Evolutionary conservation across 371 early-diverging fungal species (phyloP), one percentile per base, ranked within the genome.

Genomic region (Circinella umbellata): DNA sequence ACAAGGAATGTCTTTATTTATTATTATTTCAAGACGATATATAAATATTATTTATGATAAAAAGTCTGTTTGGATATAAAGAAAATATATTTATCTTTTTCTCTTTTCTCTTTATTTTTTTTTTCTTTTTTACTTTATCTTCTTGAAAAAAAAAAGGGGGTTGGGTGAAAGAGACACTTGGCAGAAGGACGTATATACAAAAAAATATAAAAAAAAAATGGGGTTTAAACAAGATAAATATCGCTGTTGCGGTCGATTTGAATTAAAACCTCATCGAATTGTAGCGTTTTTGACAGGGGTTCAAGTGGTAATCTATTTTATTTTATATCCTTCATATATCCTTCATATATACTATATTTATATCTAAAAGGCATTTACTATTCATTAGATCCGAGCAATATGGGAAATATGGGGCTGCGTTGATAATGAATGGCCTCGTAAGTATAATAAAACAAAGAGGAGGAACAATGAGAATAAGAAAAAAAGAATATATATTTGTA

Each of bases 371-470:
- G 38, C 35, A 14, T 35, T 9, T 39, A 9, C 13, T 27, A 47
- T 68, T 35, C 20, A 49, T 18, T 35, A 75, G 75, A 51, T 75
- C 57, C 49, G 75, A 49, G 75, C 71, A 39, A 39, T 75, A 10
- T 75, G 75, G 75, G 71, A 75, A 48, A 55, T 71, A 14, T 75
- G 75, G 75, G 69, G 64, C 37, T 75, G 71, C 27, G 27, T 75
- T 63, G 75, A 75, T 54, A 71, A 69, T 55, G 55, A 69, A 39
- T 69, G 71, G 65, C 69, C 75, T 48, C 47, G 75, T 71, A 75
- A 71, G 62, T 39, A n/a, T 51, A 63, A 35, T 57, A 10, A 53
- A 14, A 59, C 27, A 38, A n/a, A 36, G 3, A 53, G 15, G 15
- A 10, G 57, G 17, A 48, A 27, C 27, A 27, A 27, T 27, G 27